These are phyloP conservation scores for Populus davidiana DNA, from an alignment of 345 rosid species.

Conservation along the genomic window DNA sequence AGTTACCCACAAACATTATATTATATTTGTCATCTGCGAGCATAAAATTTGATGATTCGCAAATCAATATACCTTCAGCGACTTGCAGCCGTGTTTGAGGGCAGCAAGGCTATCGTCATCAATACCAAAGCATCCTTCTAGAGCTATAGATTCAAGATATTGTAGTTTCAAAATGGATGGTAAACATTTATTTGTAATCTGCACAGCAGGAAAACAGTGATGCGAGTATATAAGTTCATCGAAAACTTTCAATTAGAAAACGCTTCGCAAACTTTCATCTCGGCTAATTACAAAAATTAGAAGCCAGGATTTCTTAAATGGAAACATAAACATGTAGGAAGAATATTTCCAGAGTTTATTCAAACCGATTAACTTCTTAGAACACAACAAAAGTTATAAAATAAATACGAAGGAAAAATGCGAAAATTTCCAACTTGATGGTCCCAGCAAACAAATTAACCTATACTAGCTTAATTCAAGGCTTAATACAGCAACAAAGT, in stretches of 20 bases:
- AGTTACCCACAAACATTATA: background rate
- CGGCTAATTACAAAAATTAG: background rate
- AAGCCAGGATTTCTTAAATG: background rate
- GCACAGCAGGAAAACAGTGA: conserved; percentile 16
- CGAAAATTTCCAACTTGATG: background rate
- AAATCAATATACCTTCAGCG: conserved; percentile 48
- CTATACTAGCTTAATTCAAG: background rate
- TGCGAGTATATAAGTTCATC: background rate
- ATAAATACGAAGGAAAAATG: background rate
- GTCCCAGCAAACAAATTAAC: background rate
- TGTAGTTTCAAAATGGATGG: conserved; percentile 49
- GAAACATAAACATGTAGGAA: background rate
- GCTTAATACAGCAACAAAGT: background rate
- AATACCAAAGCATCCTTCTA: conserved; percentile 70
- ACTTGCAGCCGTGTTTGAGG: conserved; percentile 50
- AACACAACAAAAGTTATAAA: background rate
- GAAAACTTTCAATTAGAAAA: background rate
- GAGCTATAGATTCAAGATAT: conserved; percentile 52
- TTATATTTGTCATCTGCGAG: background rate
- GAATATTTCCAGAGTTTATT: too few species aligned
- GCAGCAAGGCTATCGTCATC: conserved; percentile 49
- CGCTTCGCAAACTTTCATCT: background rate
- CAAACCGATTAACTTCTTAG: too few species aligned
- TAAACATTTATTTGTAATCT: conserved; percentile 58
- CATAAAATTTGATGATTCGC: background rate